Evolutionary conservation across 768 basidiomycete genomes (phyloP), one percentile per base, ranked within the genome.

Genomic region (Daedaleopsis sinensis): DNA sequence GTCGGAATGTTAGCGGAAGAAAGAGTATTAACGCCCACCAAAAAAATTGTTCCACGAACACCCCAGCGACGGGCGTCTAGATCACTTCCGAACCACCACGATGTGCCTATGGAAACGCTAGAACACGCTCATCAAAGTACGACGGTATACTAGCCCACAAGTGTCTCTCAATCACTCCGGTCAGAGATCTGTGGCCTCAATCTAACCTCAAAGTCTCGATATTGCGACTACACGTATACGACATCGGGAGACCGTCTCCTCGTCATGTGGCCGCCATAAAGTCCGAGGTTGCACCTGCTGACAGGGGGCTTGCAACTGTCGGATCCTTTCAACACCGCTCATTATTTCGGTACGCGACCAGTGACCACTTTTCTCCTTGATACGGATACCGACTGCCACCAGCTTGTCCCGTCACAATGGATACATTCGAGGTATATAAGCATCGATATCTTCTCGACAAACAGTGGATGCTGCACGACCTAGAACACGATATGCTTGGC

Each of bases 191-290:
- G 27, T 7, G 27, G 27, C 7, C 27, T 7, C 27, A 32, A n/a
- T n/a, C n/a, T n/a, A n/a, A n/a, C n/a, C n/a, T 32, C 27, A 7
- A 32, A 32, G 27, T 32, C 7, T 32, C 27, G 7, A 32, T 32
- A 32, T 7, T 7, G 27, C 27, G 27, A 32, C 39, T 3, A 42
- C 39, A 5, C 11, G 10, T 11, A 18, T 10, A 42, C 11, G 11
- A 42, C 18, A 13, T 3, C 57, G 57, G 57, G 55, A 48, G 52
- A 51, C 62, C 62, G 62, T 32, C 16, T 9, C n/a, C 48, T 53
- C 46, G 53, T 63, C 62, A 63, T 63, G 62, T 63, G 62, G 52
- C 35, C 21, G n/a, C 15, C n/a, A 52, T 55, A 58, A 58, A 57
- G 37, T 44, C 62, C 62, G 62, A 63, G 21, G 35, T 44, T 63